phyloP scores from a whole-genome alignment of 2,329 filamentous ascomycete genomes.

The Nemania diffusa region DNA sequence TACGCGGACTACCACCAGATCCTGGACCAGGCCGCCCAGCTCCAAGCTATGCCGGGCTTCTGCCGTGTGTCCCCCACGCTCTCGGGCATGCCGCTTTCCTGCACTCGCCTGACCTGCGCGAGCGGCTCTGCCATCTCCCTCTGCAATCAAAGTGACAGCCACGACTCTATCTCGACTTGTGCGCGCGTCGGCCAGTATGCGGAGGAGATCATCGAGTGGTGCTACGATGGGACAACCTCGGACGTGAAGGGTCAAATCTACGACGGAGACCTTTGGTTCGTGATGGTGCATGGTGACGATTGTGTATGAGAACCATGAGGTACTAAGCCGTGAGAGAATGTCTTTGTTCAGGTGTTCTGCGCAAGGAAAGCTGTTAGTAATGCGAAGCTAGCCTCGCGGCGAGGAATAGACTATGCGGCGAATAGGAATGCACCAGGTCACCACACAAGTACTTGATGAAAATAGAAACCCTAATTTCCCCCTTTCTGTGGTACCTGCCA shows the following conservation, averaged over 20 bases:
- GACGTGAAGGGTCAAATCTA: constrained; percentile 17
- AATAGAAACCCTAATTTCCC: neutral
- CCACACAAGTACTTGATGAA: neutral
- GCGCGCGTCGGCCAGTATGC: constrained; percentile 11
- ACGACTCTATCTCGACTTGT: constrained; percentile 16
- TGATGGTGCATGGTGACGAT: neutral
- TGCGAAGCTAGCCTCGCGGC: neutral
- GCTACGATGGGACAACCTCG: neutral
- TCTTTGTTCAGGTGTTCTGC: too few relatives aligned
- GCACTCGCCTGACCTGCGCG: constrained; percentile 16
- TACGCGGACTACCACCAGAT: constrained; percentile 16
- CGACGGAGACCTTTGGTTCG: constrained; percentile 9
- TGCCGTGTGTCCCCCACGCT: constrained; percentile 7
- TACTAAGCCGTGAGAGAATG: too few relatives aligned
- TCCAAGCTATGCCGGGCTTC: constrained; percentile 17
- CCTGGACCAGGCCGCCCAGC: neutral
- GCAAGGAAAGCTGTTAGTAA: neutral
- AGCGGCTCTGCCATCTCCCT: constrained; percentile 17
- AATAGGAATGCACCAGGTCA: too few relatives aligned
- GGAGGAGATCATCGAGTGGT: constrained; percentile 12
- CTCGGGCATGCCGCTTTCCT: neutral
- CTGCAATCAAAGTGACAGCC: constrained; percentile 19
- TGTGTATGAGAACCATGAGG: neutral
- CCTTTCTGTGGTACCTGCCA: neutral
- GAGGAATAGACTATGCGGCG: neutral